These are phyloP conservation scores for Solanum arcanum DNA, from an alignment of 257 asterid species.

Conservation along the genomic window DNA sequence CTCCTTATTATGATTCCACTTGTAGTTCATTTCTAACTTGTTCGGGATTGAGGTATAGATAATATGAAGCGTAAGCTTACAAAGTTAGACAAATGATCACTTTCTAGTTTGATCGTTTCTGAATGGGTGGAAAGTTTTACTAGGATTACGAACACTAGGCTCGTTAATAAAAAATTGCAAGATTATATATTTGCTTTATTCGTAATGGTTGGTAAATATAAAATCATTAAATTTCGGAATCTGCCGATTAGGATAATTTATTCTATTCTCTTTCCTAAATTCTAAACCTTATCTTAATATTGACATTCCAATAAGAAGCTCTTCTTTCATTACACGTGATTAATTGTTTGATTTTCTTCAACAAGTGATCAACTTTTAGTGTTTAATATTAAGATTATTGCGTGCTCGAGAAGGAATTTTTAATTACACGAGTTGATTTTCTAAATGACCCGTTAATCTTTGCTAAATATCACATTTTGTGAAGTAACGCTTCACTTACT, in stretches of 20 bases:
- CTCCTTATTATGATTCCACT: background rate
- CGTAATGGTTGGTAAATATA: background rate
- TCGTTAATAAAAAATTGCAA: background rate
- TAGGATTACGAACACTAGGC: background rate
- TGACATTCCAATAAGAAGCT: constrained; percentile 21
- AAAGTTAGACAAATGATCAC: background rate
- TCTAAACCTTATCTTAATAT: constrained; percentile 6
- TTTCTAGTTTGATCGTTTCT: background rate
- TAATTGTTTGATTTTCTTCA: background rate
- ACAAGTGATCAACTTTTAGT: background rate
- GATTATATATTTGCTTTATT: background rate
- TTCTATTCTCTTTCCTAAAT: constrained; percentile 1
- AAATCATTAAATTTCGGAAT: constrained; percentile 20
- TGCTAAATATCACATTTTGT: background rate
- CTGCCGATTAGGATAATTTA: constrained; percentile 17
- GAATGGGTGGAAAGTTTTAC: background rate
- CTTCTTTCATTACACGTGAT: background rate
- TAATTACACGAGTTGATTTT: background rate
- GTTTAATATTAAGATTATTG: background rate
- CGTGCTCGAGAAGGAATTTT: background rate
- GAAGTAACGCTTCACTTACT: background rate
- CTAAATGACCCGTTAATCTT: background rate
- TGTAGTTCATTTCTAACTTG: background rate
- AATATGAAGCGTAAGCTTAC: background rate
- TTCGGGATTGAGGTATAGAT: background rate